A percentile compares a stretch with the other conserved stretches of the same genome.
phyloP scores from a whole-genome alignment of 768 basidiomycete genomes.

The Daedaleopsis nitida region DNA sequence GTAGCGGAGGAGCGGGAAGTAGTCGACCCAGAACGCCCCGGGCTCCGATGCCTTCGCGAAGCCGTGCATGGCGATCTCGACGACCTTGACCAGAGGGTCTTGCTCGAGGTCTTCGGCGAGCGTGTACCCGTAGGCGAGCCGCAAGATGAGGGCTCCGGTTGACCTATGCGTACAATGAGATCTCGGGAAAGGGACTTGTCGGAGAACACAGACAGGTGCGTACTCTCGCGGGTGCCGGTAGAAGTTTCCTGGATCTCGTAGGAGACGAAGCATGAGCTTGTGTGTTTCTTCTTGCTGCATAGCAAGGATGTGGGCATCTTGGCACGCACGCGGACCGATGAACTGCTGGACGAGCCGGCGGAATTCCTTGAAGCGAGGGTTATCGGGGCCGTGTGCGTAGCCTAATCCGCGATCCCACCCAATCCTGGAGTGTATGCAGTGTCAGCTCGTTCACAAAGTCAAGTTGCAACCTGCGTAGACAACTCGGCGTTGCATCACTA shows the following conservation, averaged over 20 bases:
- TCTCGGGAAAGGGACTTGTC: background rate
- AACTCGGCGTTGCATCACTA: too few species aligned
- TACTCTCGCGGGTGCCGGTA: constrained; percentile 26
- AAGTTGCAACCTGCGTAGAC: too few species aligned
- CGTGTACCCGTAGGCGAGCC: constrained; percentile 33
- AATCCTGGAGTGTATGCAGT: constrained; percentile 23
- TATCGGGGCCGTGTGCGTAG: constrained; percentile 34
- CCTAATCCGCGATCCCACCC: constrained; percentile 40
- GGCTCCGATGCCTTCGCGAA: constrained; percentile 30
- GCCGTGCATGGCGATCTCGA: constrained; percentile 30
- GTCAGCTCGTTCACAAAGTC: too few species aligned
- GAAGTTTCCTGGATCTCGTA: constrained; percentile 22
- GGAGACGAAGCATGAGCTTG: constrained; percentile 20
- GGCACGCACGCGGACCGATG: constrained; percentile 35
- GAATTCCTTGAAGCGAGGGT: constrained; percentile 37
- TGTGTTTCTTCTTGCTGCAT: constrained; percentile 24
- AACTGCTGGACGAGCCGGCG: constrained; percentile 35
- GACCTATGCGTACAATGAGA: constrained; percentile 20
- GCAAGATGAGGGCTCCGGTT: constrained; percentile 31
- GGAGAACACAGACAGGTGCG: background rate
- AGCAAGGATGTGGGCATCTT: constrained; percentile 16
- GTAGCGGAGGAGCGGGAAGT: constrained; percentile 33
- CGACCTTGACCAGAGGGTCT: constrained; percentile 30
- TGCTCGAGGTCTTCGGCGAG: constrained; percentile 19
- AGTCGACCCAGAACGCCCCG: constrained; percentile 39